These are phyloP conservation scores for Eucalyptus urophylla DNA, from an alignment of 345 rosid species.

Conservation along the genomic window DNA sequence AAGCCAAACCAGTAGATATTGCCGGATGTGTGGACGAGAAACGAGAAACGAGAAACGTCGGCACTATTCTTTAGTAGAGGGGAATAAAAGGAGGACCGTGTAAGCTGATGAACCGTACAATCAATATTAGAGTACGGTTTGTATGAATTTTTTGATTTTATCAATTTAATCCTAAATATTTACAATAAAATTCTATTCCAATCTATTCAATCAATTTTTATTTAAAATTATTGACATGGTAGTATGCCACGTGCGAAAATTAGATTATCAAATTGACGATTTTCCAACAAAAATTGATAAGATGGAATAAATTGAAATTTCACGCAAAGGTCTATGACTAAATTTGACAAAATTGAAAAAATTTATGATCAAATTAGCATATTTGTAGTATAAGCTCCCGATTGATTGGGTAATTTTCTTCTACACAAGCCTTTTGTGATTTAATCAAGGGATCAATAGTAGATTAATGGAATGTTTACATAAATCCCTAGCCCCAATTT, in stretches of 20 bases:
- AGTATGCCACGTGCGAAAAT: accelerated
- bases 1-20: not conserved
- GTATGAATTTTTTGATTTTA: too few relatives aligned
- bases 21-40: not conserved
- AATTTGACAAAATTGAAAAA: not conserved
- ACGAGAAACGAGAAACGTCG: not conserved
- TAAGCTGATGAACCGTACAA: not conserved
- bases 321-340: accelerated
- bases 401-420: too few relatives aligned
- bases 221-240: too few relatives aligned
- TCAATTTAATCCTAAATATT: not conserved
- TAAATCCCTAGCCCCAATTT: not conserved
- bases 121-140: not conserved
- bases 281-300: not conserved
- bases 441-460: not conserved
- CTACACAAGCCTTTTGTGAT: not conserved
- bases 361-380: not conserved
- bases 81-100: not conserved
- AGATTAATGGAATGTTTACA: not conserved
- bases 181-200: not conserved
- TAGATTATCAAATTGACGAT: not conserved
- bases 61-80: not conserved
- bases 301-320: not conserved
- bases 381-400: too few relatives aligned
- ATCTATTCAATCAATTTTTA: accelerated